phyloP scores from a whole-genome alignment of 208 protist species.

The Crithidia fasciculata region DNA sequence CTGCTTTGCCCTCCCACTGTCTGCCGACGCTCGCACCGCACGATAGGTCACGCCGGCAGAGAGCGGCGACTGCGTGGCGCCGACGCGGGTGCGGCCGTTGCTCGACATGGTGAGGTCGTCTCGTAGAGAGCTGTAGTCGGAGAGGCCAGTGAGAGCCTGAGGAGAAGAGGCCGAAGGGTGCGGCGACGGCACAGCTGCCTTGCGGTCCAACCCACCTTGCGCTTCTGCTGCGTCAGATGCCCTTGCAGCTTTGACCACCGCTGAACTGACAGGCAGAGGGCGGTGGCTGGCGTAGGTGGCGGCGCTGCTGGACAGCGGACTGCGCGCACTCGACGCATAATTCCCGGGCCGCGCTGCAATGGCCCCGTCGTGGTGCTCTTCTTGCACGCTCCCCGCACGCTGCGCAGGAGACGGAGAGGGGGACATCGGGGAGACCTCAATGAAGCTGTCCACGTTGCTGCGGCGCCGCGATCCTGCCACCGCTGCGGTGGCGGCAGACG shows the following conservation, averaged over 20 bases:
- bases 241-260: too few species aligned
- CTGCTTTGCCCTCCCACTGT: neutral
- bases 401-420: neutral
- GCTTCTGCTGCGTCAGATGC: too few species aligned
- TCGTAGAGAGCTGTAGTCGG: neutral
- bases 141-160: neutral
- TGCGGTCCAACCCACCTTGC: too few species aligned
- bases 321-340: neutral
- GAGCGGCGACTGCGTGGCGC: neutral
- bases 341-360: too few species aligned
- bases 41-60: neutral
- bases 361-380: neutral
- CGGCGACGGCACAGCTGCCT: too few species aligned
- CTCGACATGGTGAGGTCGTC: conserved; percentile 2
- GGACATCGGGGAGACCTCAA: conserved; percentile 27
- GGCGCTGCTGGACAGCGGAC: too few species aligned
- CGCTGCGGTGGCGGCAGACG: neutral
- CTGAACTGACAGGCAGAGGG: too few species aligned
- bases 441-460: conserved; percentile 19
- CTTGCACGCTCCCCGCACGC: neutral
- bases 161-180: neutral
- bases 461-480: neutral
- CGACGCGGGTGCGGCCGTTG: neutral
- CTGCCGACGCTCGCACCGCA: neutral
- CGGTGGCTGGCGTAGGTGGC: too few species aligned